These are phyloP conservation scores for Lithospermum erythrorhizon DNA, from an alignment of 257 asterid species.

Conservation along the genomic window DNA sequence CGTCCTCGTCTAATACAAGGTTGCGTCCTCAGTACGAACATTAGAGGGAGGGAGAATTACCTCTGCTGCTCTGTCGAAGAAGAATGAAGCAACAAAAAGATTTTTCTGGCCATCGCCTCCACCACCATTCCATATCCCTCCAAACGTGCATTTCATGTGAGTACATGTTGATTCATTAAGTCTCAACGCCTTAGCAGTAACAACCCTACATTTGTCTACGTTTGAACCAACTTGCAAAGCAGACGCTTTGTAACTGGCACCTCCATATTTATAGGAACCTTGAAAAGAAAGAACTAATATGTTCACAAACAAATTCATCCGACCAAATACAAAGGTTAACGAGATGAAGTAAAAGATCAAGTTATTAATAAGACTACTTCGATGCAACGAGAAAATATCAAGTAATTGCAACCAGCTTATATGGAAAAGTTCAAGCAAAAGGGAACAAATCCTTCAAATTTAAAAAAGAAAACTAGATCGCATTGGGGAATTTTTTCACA, in stretches of 20 bases:
- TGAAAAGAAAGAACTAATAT: slow-evolving; percentile 5
- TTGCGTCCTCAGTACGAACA: not conserved
- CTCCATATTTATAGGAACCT: slow-evolving; percentile 86
- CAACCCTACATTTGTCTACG: slow-evolving; percentile 59
- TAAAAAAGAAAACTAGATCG: not conserved
- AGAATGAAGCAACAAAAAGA: slow-evolving; percentile 88
- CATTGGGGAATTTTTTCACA: too few relatives aligned
- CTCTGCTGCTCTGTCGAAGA: slow-evolving; percentile 96
- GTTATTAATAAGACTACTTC: too few relatives aligned
- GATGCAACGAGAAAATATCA: too few relatives aligned
- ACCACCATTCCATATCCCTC: slow-evolving; percentile 99
- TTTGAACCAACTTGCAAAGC: slow-evolving; percentile 65
- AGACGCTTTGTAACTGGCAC: slow-evolving; percentile 38
- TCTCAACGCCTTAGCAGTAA: slow-evolving; percentile 61
- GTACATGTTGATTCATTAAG: slow-evolving; percentile 72
- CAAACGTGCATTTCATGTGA: slow-evolving; percentile 95
- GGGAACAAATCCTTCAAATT: not conserved
- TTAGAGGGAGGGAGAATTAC: slow-evolving; percentile 21
- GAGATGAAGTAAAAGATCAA: not conserved
- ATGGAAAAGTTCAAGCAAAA: slow-evolving; percentile 3
- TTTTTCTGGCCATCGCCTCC: slow-evolving; percentile 97
- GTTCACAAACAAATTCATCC: not conserved
- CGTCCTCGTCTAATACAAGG: not conserved
- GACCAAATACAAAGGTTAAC: not conserved
- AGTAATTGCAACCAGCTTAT: not conserved